phyloP scores from a whole-genome alignment of 352 stramenopile genomes.

The Globisporangium nunn region DNA sequence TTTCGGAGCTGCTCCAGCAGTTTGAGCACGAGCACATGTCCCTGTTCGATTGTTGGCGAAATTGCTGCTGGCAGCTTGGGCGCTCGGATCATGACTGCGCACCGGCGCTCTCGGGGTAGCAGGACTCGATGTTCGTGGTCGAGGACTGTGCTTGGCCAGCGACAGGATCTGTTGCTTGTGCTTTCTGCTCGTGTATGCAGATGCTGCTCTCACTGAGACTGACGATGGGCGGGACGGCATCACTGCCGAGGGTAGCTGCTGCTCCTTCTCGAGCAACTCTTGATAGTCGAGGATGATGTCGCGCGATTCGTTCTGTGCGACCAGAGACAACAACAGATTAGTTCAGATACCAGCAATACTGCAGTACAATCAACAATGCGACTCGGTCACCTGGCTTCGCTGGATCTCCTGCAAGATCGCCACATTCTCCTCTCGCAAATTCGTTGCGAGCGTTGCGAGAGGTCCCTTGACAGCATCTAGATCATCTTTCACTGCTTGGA shows the following conservation, averaged over 20 bases:
- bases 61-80: not conserved
- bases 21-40: slow-evolving; percentile 21
- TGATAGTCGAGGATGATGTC: slow-evolving; percentile 69
- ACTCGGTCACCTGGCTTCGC: slow-evolving; percentile 38
- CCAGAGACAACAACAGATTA: not conserved
- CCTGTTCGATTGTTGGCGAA: slow-evolving; percentile 7
- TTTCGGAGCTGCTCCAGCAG: slow-evolving; percentile 15
- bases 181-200: slow-evolving; percentile 26
- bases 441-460: slow-evolving; percentile 43
- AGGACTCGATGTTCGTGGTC: slow-evolving; percentile 17
- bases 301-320: slow-evolving; percentile 42
- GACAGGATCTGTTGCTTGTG: slow-evolving; percentile 41
- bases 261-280: slow-evolving; percentile 39
- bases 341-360: not conserved
- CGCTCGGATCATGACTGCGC: not conserved
- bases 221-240: slow-evolving; percentile 30
- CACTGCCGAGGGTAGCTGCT: slow-evolving; percentile 12
- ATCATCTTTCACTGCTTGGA: slow-evolving; percentile 27
- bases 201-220: slow-evolving; percentile 10
- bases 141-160: slow-evolving; percentile 15
- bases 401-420: slow-evolving; percentile 60
- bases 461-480: slow-evolving; percentile 43
- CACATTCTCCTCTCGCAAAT: slow-evolving; percentile 64
- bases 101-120: not conserved
- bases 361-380: not conserved